Conservation (phyloP, 2,329 filamentous ascomycete genomes). For the Colletotrichum cereale region DNA sequence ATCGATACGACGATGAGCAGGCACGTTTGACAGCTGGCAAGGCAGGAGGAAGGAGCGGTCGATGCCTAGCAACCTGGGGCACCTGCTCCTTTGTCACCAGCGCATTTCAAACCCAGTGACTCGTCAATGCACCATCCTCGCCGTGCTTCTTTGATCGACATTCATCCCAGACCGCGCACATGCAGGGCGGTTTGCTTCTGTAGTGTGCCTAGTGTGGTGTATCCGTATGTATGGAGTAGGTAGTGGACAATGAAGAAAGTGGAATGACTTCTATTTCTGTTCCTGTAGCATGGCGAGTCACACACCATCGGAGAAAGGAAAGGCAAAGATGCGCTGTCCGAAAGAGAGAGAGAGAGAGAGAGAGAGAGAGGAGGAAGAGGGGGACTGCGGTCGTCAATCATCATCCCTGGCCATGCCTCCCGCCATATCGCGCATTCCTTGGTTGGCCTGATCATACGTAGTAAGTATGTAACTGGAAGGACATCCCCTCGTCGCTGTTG, state of each 20-base stretch:
- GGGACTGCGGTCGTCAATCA: constrained; percentile 3
- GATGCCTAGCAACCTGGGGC: not conserved
- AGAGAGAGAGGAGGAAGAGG: not conserved
- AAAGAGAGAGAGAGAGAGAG: not conserved
- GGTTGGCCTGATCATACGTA: constrained; percentile 1
- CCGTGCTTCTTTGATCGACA: not conserved
- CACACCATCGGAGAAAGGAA: not conserved
- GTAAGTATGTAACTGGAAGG: not conserved
- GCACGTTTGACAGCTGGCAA: not conserved
- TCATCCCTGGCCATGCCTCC: constrained; percentile 29
- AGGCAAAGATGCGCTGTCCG: not conserved
- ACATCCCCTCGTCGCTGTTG: not conserved
- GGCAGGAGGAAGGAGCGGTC: not conserved
- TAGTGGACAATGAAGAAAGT: not conserved
- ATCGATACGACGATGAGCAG: not conserved
- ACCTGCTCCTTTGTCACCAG: not conserved
- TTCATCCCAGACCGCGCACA: not conserved
- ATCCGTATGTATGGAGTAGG: too few relatives aligned
- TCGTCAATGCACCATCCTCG: not conserved
- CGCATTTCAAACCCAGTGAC: not conserved
- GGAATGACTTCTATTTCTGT: not conserved
- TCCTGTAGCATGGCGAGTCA: too few relatives aligned
- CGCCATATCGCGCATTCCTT: not conserved
- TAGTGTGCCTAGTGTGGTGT: too few relatives aligned
- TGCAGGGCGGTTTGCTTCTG: not conserved